Evolutionary conservation across 495 filamentous ascomycete genomes (phyloP).

Genomic region (Coniosporium apollinis): DNA sequence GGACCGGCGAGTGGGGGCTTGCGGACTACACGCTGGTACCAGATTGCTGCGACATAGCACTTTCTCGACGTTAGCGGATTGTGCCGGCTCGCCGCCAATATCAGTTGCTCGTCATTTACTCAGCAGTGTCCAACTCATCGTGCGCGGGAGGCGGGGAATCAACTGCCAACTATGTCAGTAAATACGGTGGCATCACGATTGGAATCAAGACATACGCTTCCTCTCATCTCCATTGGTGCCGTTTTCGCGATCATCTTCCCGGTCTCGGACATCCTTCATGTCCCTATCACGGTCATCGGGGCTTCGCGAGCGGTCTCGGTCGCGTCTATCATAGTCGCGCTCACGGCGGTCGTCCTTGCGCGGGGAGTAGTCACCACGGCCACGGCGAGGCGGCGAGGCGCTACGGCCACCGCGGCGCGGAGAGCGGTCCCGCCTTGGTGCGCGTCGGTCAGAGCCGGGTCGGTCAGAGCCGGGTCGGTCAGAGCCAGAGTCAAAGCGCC

Average conservation of each 20-base stretch:
- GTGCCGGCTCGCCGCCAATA: too few species aligned
- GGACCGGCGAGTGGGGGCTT: too few species aligned
- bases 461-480: constrained; percentile 40
- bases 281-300: constrained; percentile 40
- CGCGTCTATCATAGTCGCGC: constrained; percentile 46
- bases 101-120: too few species aligned
- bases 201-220: constrained; percentile 48
- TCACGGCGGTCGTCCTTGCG: constrained; percentile 82
- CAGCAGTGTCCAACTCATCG: constrained; percentile 93
- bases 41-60: too few species aligned
- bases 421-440: constrained; percentile 42
- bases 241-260: constrained; percentile 34
- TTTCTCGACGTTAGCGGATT: too few species aligned
- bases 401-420: constrained; percentile 63
- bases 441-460: constrained; percentile 40
- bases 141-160: constrained; percentile 72
- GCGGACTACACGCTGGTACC: too few species aligned
- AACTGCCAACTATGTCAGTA: constrained; percentile 22
- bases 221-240: constrained; percentile 67
- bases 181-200: constrained; percentile 18
- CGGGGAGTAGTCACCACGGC: constrained; percentile 72
- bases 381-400: constrained; percentile 58
- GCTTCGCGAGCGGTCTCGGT: constrained; percentile 33
- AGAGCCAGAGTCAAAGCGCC: constrained; percentile 71
- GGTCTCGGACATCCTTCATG: constrained; percentile 26